phyloP scores from a whole-genome alignment of 2,329 filamentous ascomycete genomes.

The Aureobasidium sp. region DNA sequence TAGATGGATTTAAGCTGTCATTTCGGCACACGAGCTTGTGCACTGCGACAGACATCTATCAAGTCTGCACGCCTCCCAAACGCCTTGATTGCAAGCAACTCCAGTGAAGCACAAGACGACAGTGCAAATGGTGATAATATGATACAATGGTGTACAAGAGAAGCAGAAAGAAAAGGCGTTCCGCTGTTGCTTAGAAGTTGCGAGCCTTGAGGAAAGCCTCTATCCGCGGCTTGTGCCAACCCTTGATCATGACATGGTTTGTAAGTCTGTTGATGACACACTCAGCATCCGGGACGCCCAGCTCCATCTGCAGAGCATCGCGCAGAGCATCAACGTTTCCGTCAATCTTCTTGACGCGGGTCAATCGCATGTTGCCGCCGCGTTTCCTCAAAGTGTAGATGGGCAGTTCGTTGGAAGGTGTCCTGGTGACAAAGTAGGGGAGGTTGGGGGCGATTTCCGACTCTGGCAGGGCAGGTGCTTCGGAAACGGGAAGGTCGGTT shows the following conservation, averaged over 20 bases:
- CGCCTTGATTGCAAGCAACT: not conserved
- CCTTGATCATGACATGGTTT: constrained; percentile 63
- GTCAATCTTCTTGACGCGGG: constrained; percentile 68
- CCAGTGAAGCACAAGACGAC: not conserved
- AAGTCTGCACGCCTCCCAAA: not conserved
- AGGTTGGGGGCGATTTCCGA: constrained; percentile 36
- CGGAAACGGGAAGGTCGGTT: constrained; percentile 16
- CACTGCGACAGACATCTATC: not conserved
- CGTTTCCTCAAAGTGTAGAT: constrained; percentile 67
- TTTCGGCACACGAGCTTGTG: not conserved
- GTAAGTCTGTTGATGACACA: constrained; percentile 54
- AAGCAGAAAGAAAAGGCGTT: not conserved
- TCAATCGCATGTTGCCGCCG: constrained; percentile 67
- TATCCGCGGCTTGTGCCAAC: constrained; percentile 25
- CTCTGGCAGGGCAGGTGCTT: constrained; percentile 17
- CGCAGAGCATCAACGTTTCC: constrained; percentile 59
- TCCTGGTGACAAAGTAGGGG: constrained; percentile 65
- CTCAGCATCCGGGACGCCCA: constrained; percentile 41
- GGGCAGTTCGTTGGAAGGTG: constrained; percentile 59
- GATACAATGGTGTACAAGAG: constrained; percentile 6
- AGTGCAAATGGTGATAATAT: not conserved
- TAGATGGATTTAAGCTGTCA: too few relatives aligned
- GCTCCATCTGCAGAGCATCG: constrained; percentile 50
- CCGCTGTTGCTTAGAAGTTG: constrained; percentile 21
- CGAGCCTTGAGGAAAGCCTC: constrained; percentile 28